These are phyloP conservation scores for Quillaja saponaria DNA, from an alignment of 306 rosid species.

Conservation along the genomic window DNA sequence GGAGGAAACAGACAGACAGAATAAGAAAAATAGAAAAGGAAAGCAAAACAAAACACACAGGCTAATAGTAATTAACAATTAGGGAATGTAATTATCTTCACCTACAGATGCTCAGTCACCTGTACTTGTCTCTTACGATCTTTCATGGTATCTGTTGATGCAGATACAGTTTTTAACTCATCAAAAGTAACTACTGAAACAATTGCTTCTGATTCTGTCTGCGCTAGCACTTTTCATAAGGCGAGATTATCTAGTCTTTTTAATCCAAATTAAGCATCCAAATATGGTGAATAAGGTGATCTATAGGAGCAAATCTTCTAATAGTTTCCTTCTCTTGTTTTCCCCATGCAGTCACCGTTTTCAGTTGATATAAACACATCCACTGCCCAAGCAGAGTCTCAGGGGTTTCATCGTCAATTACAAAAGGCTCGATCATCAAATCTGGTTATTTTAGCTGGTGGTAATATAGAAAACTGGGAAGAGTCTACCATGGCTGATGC, in stretches of 20 bases:
- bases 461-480: conserved; percentile 46
- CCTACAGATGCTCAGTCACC: too few species aligned
- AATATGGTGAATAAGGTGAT: conserved; percentile 15
- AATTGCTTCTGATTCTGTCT: conserved; percentile 41
- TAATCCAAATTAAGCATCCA: conserved; percentile 23
- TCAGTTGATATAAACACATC: conserved; percentile 36
- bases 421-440: conserved; percentile 47
- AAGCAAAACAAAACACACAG: background rate
- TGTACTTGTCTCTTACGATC: conserved; percentile 26
- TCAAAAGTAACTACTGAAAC: conserved; percentile 39
- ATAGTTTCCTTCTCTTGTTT: conserved; percentile 18
- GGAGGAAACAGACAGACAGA: background rate
- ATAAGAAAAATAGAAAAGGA: background rate
- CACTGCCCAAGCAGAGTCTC: conserved; percentile 29
- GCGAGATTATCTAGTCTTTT: conserved; percentile 38
- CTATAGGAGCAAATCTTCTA: conserved; percentile 4
- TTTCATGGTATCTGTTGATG: conserved; percentile 38
- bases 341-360: conserved; percentile 37
- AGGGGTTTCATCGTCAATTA: conserved; percentile 37
- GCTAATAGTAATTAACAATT: too few species aligned
- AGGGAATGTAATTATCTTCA: too few species aligned
- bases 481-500: conserved; percentile 82
- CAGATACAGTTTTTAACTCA: conserved; percentile 46
- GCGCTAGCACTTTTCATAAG: conserved; percentile 39
- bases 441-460: conserved; percentile 37